Percentiles rank a stretch among this genome's conserved stretches.
Evolutionary conservation across 371 early-diverging fungal genomes (phyloP).

Genomic region (Mucor velutinosus): DNA sequence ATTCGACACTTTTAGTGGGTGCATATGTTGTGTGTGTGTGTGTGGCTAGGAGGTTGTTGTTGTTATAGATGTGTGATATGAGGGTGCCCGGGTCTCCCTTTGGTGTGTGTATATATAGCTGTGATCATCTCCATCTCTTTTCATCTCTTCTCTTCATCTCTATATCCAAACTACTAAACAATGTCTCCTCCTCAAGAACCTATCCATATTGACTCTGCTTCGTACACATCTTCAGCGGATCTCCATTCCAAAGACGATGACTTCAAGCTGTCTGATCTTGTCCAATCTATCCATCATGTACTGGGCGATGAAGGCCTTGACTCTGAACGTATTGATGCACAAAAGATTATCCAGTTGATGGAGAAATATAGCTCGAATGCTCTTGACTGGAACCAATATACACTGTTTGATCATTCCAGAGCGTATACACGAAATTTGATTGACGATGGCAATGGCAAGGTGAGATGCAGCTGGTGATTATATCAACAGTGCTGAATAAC

Average conservation of each 20-base stretch:
- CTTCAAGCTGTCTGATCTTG: conserved; percentile 16
- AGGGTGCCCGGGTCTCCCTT: background rate
- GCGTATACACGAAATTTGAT: conserved; percentile 86
- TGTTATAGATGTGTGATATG: background rate
- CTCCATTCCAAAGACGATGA: background rate
- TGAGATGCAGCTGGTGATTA: conserved; percentile 4
- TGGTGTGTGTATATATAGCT: conserved; percentile 7
- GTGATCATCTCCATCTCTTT: background rate
- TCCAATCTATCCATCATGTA: conserved; percentile 27
- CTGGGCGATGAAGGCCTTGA: conserved; percentile 39
- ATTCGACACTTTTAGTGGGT: background rate
- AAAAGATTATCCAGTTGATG: conserved; percentile 66
- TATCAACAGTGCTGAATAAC: background rate
- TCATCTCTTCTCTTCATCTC: conserved; percentile 8
- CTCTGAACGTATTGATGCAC: conserved; percentile 63
- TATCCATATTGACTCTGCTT: conserved; percentile 2
- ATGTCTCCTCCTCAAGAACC: conserved; percentile 35
- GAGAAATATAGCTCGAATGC: conserved; percentile 62
- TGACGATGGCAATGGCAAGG: conserved; percentile 90
- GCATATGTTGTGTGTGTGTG: background rate
- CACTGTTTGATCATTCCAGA: conserved; percentile 75
- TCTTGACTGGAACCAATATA: conserved; percentile 78
- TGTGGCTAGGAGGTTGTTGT: background rate
- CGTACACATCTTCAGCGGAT: background rate
- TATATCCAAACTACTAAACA: background rate